Evolutionary conservation across 2,329 filamentous ascomycete genomes (phyloP), one percentile per base, ranked within the genome.

Genomic region (Pseudocercospora fijiensis): DNA sequence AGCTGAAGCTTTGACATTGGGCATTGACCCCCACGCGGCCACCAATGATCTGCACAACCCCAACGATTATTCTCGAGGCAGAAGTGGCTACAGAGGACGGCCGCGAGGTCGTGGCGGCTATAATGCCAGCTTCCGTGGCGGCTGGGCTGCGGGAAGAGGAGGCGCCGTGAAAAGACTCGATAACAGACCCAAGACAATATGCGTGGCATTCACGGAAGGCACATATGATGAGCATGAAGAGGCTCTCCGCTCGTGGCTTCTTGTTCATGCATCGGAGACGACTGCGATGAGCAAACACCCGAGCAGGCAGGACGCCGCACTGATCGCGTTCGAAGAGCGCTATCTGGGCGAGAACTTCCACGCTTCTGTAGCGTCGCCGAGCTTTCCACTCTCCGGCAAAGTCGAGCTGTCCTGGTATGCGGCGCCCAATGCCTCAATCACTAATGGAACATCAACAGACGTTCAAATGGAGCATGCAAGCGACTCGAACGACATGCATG

Each of bases 131-230:
- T 77, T 76, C 57, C 75, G 80, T 55, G 81, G 79, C 8, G 77
- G 80, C 13, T 80, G 72, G 66, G 89, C 67, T 16, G 69, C 66
- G 37, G 70, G 69, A 20, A 63, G 77, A 18, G 79, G 79, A 26
- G 81, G 88, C 69, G 81, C 80, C 60, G 83, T 85, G 16, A 80
- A 83, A 69, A 88, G 88, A 18, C 81, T 95, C 22, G 91, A 95
- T 72, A 92, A 93, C 74, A 83, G 91, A 51, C 88, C 91, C 0
- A 89, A 85, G 74, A 87, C 83, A 65, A 80, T 95, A 9, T 83
- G 84, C 5, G 78, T 94, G 24, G 81, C 82, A 7, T 74, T 77
- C 60, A 64, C 64, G 0, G 67, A 71, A 26, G 88, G 86, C 2
- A 83, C 86, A 87, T 76, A 87, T 88, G 72, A 86, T 13, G 83